Evolutionary conservation across 2,329 filamentous ascomycete genomes (phyloP).

Genomic region (Pseudocercospora vitis): DNA sequence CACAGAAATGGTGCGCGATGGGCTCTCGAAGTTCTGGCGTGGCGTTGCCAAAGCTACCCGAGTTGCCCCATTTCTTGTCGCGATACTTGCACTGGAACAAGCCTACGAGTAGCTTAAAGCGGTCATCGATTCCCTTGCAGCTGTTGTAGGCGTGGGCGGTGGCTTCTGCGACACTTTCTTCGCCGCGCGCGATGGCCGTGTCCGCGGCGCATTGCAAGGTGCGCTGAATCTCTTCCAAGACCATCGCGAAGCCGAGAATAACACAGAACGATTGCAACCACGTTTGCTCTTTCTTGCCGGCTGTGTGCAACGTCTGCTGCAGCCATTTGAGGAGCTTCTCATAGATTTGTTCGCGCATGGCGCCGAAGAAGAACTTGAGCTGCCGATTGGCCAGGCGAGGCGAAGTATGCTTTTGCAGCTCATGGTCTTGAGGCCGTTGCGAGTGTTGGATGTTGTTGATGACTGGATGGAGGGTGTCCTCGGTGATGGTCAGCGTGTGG

Average conservation of each 20-base stretch:
- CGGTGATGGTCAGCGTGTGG: conserved; percentile 48
- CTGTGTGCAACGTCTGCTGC: conserved; percentile 48
- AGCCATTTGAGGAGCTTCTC: conserved; percentile 47
- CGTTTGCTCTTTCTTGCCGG: conserved; percentile 43
- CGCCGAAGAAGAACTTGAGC: conserved; percentile 52
- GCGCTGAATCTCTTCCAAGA: conserved; percentile 50
- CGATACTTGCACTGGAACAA: conserved; percentile 53
- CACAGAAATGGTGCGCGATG: conserved; percentile 40
- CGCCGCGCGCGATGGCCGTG: conserved; percentile 39
- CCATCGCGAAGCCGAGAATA: conserved; percentile 50
- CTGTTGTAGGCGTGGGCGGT: conserved; percentile 38
- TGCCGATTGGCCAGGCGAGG: conserved; percentile 52
- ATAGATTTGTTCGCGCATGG: conserved; percentile 46
- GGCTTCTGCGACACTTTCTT: conserved; percentile 12
- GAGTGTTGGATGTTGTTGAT: conserved; percentile 44
- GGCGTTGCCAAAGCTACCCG: conserved; percentile 41
- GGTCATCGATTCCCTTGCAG: conserved; percentile 47
- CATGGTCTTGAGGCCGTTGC: conserved; percentile 29
- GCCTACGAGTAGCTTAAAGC: conserved; percentile 46
- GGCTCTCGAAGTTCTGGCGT: conserved; percentile 41
- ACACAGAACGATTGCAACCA: conserved; percentile 50
- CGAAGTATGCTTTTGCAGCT: conserved; percentile 29
- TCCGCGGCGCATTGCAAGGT: conserved; percentile 47
- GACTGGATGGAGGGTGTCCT: conserved; percentile 40
- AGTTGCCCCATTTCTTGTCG: conserved; percentile 40